Conservation (phyloP, 1,284 basidiomycete genomes). For the Rhizopogon hawkerae region DNA sequence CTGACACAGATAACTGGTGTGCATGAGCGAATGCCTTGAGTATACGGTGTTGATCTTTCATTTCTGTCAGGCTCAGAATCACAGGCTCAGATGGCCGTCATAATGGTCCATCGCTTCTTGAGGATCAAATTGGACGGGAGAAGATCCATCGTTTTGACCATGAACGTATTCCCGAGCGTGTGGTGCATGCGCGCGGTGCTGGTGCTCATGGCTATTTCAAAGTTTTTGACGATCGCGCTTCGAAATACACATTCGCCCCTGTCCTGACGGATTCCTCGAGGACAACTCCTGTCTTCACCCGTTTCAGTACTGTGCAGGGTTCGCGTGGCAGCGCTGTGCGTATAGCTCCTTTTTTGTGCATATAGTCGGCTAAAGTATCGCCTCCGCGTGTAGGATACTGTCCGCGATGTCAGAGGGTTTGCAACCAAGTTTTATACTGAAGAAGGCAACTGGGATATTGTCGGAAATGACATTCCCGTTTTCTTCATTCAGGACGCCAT, state of each 20-base stretch:
- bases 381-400: constrained; percentile 46
- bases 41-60: neutral
- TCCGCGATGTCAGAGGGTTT: constrained; percentile 80
- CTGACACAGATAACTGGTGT: constrained; percentile 61
- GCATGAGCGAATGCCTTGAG: constrained; percentile 10
- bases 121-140: constrained; percentile 61
- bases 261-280: constrained; percentile 67
- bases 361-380: neutral
- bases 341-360: constrained; percentile 3
- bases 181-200: constrained; percentile 70
- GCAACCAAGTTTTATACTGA: constrained; percentile 75
- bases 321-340: constrained; percentile 62
- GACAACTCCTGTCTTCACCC: constrained; percentile 66
- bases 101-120: constrained; percentile 50
- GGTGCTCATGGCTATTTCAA: constrained; percentile 79
- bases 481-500: constrained; percentile 84
- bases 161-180: constrained; percentile 78
- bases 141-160: constrained; percentile 76
- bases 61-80: constrained; percentile 42
- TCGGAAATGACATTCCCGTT: constrained; percentile 70
- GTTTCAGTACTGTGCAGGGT: constrained; percentile 79
- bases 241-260: constrained; percentile 56
- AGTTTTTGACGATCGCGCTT: constrained; percentile 53
- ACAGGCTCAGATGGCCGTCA: constrained; percentile 27
- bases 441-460: constrained; percentile 78